phyloP scores from a whole-genome alignment of 2,329 filamentous ascomycete species.

The Penicillium sp. region DNA sequence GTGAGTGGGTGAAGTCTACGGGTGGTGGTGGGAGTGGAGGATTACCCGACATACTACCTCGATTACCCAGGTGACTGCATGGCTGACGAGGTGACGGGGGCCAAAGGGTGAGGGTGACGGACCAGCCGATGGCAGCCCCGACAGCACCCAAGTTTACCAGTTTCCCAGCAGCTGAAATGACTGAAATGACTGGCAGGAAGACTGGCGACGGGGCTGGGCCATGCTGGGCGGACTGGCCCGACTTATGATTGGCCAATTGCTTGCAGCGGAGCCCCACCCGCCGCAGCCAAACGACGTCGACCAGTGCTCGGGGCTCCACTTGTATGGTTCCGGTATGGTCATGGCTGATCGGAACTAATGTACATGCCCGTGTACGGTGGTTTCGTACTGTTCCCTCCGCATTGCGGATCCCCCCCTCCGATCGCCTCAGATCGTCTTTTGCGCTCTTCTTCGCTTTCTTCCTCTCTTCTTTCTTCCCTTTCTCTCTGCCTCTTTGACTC shows the following conservation, averaged over 20 bases:
- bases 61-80: neutral
- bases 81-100: neutral
- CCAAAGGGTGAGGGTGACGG: neutral
- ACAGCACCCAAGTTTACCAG: neutral
- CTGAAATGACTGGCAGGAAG: constrained; percentile 7
- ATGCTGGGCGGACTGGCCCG: neutral
- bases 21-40: neutral
- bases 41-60: neutral
- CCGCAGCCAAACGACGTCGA: constrained; percentile 23
- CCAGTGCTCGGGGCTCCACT: constrained; percentile 6
- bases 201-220: constrained; percentile 6
- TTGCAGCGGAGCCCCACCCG: constrained; percentile 17
- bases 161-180: neutral
- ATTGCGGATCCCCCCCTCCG: constrained; percentile 32
- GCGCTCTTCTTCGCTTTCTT: constrained; percentile 26
- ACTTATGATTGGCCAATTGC: constrained; percentile 28
- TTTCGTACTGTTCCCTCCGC: constrained; percentile 33
- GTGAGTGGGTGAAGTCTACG: neutral
- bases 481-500: neutral
- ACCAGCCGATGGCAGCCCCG: neutral
- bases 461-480: constrained; percentile 15
- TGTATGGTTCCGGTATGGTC: constrained; percentile 22
- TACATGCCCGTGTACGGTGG: constrained; percentile 17
- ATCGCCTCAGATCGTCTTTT: constrained; percentile 34
- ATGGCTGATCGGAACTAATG: constrained; percentile 21